Evolutionary conservation across 2,329 filamentous ascomycete genomes (phyloP).

Genomic region (Fusarium papillatum): DNA sequence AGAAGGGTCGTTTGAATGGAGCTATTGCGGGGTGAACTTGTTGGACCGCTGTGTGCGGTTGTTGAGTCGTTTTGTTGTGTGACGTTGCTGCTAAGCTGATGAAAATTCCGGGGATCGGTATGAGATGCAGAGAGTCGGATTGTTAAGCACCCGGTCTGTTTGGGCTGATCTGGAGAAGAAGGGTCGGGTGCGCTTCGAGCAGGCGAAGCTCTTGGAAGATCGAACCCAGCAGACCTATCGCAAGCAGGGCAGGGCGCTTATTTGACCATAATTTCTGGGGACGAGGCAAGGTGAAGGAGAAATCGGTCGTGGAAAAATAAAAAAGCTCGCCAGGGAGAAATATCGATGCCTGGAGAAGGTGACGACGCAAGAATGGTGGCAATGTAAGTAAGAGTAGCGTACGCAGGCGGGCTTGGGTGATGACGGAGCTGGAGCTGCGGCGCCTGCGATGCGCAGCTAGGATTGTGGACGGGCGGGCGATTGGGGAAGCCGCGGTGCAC

Average conservation of each 20-base stretch:
- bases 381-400: constrained; percentile 31
- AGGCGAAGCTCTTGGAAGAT: constrained; percentile 34
- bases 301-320: background rate
- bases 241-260: constrained; percentile 20
- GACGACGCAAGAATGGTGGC: constrained; percentile 34
- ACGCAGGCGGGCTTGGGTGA: constrained; percentile 35
- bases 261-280: constrained; percentile 33
- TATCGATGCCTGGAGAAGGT: constrained; percentile 22
- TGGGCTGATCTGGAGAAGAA: background rate
- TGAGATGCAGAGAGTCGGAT: background rate
- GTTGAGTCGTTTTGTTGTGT: background rate
- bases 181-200: constrained; percentile 1
- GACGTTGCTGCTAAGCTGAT: background rate
- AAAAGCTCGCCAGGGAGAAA: background rate
- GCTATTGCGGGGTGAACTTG: constrained; percentile 33
- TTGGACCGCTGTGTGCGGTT: background rate
- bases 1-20: constrained; percentile 14
- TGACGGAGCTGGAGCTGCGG: constrained; percentile 31
- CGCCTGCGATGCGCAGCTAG: constrained; percentile 4
- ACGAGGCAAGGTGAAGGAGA: background rate
- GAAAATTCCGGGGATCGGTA: background rate
- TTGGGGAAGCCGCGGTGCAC: background rate
- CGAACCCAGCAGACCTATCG: constrained; percentile 34
- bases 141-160: background rate
- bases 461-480: background rate